These are phyloP conservation scores for Elongisporangium senticosum DNA, from an alignment of 352 stramenopile species.

Conservation along the genomic window DNA sequence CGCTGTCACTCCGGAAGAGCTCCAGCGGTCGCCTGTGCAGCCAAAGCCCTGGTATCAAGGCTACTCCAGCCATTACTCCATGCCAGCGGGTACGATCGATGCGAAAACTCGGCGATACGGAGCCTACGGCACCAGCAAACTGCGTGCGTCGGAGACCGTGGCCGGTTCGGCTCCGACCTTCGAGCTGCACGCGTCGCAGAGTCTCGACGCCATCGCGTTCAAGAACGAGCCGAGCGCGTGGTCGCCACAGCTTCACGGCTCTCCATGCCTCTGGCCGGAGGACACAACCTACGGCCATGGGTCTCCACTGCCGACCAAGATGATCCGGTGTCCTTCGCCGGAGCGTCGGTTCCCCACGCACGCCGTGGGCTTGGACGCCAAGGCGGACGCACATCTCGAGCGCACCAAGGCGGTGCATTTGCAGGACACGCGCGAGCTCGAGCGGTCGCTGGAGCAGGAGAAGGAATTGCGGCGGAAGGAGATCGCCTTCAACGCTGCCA, in stretches of 20 bases:
- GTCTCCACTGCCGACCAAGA: constrained; percentile 20
- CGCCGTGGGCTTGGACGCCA: constrained; percentile 12
- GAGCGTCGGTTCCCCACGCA: constrained; percentile 25
- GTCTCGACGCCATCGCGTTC: constrained; percentile 20
- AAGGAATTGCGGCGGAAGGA: constrained; percentile 18
- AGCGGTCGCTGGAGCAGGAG: constrained; percentile 28
- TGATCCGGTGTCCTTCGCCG: constrained; percentile 43
- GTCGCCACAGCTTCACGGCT: constrained; percentile 31
- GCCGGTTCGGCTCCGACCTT: constrained; percentile 19
- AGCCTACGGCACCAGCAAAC: constrained; percentile 33
- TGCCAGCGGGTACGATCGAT: constrained; percentile 27
- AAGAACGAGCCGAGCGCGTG: constrained; percentile 25
- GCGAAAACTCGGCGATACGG: constrained; percentile 53
- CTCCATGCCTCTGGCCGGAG: constrained; percentile 49
- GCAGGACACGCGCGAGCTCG: constrained; percentile 19
- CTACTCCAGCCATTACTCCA: constrained; percentile 25
- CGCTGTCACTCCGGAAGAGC: not conserved
- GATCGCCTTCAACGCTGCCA: constrained; percentile 27
- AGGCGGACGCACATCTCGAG: constrained; percentile 17
- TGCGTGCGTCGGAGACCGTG: constrained; percentile 23
- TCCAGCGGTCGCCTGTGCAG: constrained; percentile 12
- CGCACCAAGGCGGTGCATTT: constrained; percentile 21
- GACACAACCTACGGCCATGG: constrained; percentile 33
- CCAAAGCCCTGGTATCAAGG: constrained; percentile 51
- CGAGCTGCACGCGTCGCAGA: constrained; percentile 26